Conservation (phyloP, 306 rosid species). For the Rosa multiflora region DNA sequence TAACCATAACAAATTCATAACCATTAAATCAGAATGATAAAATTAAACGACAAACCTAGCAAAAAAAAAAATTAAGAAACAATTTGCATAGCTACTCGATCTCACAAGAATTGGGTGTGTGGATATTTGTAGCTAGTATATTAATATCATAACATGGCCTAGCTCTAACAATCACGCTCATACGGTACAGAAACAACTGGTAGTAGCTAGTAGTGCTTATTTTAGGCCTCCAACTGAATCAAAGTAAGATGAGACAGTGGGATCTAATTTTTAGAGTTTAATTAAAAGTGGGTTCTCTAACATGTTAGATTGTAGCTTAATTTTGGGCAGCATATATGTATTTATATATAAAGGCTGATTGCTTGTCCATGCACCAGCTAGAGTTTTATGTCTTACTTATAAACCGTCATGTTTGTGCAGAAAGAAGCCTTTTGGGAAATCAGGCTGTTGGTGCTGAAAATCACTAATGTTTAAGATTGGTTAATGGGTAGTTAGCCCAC, state of each 20-base stretch:
- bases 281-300: slow-evolving; percentile 1
- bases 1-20: too few relatives aligned
- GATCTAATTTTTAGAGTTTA: neutral
- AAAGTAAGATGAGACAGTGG: neutral
- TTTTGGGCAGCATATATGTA: neutral
- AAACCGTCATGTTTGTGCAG: neutral
- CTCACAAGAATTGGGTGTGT: neutral
- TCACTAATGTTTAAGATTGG: slow-evolving; percentile 5
- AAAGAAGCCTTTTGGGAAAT: neutral
- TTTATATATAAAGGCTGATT: neutral
- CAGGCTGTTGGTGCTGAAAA: neutral
- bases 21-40: too few relatives aligned
- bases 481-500: neutral
- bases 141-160: neutral
- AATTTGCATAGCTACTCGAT: neutral
- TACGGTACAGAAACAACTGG: neutral
- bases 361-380: neutral
- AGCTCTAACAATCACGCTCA: neutral
- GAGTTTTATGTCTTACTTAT: slow-evolving; percentile 5
- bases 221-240: neutral
- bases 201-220: neutral
- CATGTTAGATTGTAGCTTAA: neutral
- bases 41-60: too few relatives aligned
- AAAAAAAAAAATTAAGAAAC: too few relatives aligned
- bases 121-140: neutral